phyloP scores from a whole-genome alignment of 2,329 filamentous ascomycete genomes.

The Fusarium sp. region DNA sequence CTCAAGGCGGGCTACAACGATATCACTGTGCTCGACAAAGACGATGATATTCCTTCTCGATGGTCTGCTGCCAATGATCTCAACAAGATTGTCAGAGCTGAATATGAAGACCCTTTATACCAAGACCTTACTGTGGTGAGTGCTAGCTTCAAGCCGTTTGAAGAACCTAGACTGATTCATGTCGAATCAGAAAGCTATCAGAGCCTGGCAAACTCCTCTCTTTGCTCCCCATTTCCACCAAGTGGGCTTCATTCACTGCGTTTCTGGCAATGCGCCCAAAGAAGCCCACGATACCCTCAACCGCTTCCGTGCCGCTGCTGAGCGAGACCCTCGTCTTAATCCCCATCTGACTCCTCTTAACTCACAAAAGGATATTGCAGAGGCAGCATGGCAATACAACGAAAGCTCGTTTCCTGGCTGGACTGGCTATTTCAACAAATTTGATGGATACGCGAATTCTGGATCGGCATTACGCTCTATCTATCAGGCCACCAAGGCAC shows the following conservation, averaged over 20 bases:
- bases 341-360: conserved; percentile 55
- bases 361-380: conserved; percentile 53
- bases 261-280: conserved; percentile 59
- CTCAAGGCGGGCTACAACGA: conserved; percentile 57
- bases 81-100: conserved; percentile 70
- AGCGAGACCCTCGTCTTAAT: conserved; percentile 54
- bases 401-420: conserved; percentile 61
- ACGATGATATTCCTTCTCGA: conserved; percentile 54
- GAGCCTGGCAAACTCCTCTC: conserved; percentile 63
- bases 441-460: conserved; percentile 68
- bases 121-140: conserved; percentile 64
- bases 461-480: conserved; percentile 62
- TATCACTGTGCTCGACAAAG: conserved; percentile 61
- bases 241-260: conserved; percentile 58
- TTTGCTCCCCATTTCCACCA: conserved; percentile 64
- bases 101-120: conserved; percentile 69
- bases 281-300: conserved; percentile 61
- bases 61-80: conserved; percentile 68
- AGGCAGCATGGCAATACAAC: conserved; percentile 59
- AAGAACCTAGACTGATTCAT: background rate
- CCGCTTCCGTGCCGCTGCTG: conserved; percentile 56
- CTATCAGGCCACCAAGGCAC: conserved; percentile 54
- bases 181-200: conserved; percentile 57
- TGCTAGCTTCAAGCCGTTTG: background rate
- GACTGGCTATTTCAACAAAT: conserved; percentile 68